These are phyloP conservation scores for Entoloma clypeatum DNA, from an alignment of 1,284 basidiomycete genomes.

Conservation along the genomic window DNA sequence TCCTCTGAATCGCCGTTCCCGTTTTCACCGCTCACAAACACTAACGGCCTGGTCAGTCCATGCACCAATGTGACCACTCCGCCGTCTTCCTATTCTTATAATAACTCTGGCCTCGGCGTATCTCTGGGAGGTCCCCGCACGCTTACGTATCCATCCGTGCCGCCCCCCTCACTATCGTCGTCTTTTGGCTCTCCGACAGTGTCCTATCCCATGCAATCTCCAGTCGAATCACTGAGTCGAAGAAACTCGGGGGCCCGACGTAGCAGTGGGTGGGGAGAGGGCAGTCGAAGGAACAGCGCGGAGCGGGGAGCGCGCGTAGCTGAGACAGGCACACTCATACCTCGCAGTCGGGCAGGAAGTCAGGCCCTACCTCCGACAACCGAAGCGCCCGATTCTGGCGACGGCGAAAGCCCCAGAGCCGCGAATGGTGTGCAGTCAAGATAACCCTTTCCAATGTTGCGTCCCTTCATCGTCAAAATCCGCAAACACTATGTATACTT, in stretches of 20 bases:
- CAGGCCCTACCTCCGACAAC: constrained; percentile 31
- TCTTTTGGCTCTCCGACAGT: constrained; percentile 62
- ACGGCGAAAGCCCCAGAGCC: constrained; percentile 9
- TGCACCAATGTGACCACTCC: constrained; percentile 65
- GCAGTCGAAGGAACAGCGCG: constrained; percentile 52
- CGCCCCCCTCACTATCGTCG: constrained; percentile 63
- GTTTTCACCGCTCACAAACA: constrained; percentile 54
- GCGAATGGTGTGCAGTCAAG: no score
- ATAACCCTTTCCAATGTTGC: no score
- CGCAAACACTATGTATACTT: no score
- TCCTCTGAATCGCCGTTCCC: constrained; percentile 56
- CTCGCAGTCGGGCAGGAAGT: constrained; percentile 47
- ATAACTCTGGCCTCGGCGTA: constrained; percentile 38
- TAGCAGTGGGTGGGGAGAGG: constrained; percentile 38
- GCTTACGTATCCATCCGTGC: constrained; percentile 62
- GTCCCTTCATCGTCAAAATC: no score
- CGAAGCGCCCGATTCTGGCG: constrained; percentile 24
- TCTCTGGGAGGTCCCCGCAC: constrained; percentile 27
- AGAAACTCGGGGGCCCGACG: constrained; percentile 44
- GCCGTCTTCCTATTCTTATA: constrained; percentile 53
- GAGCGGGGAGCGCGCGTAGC: constrained; percentile 62
- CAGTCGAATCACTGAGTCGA: constrained; percentile 49
- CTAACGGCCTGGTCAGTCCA: constrained; percentile 51
- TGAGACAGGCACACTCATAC: constrained; percentile 55
- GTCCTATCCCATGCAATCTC: constrained; percentile 44